Evolutionary conservation across 805 yeast genomes (phyloP).

Genomic region (Starmerella floris): DNA sequence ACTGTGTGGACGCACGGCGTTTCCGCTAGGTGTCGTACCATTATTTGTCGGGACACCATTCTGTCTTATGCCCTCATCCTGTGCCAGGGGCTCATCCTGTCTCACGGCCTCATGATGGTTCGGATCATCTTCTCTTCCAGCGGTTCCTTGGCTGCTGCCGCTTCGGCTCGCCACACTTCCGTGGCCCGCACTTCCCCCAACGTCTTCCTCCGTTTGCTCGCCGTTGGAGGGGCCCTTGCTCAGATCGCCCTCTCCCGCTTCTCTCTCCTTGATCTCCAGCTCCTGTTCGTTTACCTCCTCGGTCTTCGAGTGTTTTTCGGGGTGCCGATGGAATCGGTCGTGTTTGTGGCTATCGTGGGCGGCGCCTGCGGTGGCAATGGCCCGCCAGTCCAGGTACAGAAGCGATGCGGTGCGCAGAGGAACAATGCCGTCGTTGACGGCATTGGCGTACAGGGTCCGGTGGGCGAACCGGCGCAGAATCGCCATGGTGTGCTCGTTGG

Average conservation of each 20-base stretch:
- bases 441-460: conserved; percentile 80
- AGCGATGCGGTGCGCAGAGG: conserved; percentile 84
- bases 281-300: neutral
- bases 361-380: conserved; percentile 40
- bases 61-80: too few relatives aligned
- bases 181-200: too few relatives aligned
- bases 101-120: too few relatives aligned
- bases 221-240: neutral
- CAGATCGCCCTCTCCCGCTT: neutral
- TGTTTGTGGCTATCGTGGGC: conserved; percentile 28
- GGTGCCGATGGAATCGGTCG: neutral
- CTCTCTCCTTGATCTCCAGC: neutral
- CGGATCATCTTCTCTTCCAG: too few relatives aligned
- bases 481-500: conserved; percentile 58
- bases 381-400: conserved; percentile 74
- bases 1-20: too few relatives aligned
- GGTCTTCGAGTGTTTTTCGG: neutral
- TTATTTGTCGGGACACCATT: too few relatives aligned
- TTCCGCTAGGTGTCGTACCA: too few relatives aligned
- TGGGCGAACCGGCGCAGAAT: conserved; percentile 49
- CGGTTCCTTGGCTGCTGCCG: too few relatives aligned
- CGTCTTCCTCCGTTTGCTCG: neutral
- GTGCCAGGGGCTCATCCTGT: too few relatives aligned
- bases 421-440: conserved; percentile 86
- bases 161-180: too few relatives aligned